These are phyloP conservation scores for Nothopassalora personata DNA, from an alignment of 2,329 filamentous ascomycete species.

Conservation along the genomic window DNA sequence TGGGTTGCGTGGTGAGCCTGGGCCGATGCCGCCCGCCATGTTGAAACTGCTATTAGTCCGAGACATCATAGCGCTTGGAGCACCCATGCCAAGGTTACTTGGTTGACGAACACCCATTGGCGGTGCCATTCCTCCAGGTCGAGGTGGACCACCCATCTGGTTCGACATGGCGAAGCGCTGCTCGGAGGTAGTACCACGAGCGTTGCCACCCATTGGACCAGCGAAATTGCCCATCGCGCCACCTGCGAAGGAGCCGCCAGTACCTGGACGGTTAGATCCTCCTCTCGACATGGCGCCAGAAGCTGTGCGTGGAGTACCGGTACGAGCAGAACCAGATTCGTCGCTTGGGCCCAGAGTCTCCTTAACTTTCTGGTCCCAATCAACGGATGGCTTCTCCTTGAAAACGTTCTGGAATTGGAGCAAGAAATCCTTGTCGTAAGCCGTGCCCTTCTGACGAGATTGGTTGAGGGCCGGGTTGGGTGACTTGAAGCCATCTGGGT, in stretches of 20 bases:
- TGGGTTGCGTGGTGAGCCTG: constrained; percentile 61
- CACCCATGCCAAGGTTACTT: constrained; percentile 48
- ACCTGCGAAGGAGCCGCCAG: constrained; percentile 50
- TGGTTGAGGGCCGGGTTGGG: constrained; percentile 91
- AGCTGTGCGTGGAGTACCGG: constrained; percentile 52
- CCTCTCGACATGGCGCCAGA: constrained; percentile 45
- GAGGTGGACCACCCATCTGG: constrained; percentile 9
- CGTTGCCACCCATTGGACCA: constrained; percentile 18
- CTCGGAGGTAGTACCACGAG: constrained; percentile 66
- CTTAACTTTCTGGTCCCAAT: constrained; percentile 87
- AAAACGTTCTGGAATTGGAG: constrained; percentile 95
- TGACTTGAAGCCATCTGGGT: constrained; percentile 77
- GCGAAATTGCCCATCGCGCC: constrained; percentile 32
- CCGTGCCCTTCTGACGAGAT: constrained; percentile 70
- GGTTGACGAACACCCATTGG: constrained; percentile 43
- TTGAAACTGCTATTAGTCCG: constrained; percentile 57
- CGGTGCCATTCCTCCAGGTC: constrained; percentile 41
- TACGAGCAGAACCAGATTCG: constrained; percentile 52
- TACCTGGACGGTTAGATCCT: constrained; percentile 34
- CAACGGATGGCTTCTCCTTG: constrained; percentile 89
- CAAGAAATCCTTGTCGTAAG: constrained; percentile 93
- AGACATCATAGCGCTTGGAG: constrained; percentile 46
- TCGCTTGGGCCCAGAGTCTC: constrained; percentile 75
- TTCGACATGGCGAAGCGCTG: constrained; percentile 56
- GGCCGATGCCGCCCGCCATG: constrained; percentile 55